phyloP scores from a whole-genome alignment of 352 stramenopile genomes.

The Globisporangium canariense region DNA sequence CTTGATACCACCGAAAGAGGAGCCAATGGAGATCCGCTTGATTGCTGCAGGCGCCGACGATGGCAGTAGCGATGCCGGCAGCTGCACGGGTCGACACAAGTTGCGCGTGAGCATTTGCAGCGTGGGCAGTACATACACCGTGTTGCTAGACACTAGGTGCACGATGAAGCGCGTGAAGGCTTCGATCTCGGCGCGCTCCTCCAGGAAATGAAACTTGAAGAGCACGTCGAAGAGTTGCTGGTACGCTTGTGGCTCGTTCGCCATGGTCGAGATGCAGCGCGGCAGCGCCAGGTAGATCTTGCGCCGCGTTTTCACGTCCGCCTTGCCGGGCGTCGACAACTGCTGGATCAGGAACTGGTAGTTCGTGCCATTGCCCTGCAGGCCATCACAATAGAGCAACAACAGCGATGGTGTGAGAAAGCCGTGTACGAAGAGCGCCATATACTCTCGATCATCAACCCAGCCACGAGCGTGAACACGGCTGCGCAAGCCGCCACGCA shows the following conservation, averaged over 20 bases:
- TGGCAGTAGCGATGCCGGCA: constrained; percentile 34
- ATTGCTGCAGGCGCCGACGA: constrained; percentile 4
- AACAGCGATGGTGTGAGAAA: background rate
- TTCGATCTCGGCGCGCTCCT: constrained; percentile 48
- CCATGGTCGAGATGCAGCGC: constrained; percentile 71
- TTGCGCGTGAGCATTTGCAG: constrained; percentile 85
- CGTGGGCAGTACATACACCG: constrained; percentile 73
- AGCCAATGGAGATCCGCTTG: constrained; percentile 38
- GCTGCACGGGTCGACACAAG: constrained; percentile 48
- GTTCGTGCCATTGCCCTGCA: constrained; percentile 72
- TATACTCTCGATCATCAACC: constrained; percentile 1
- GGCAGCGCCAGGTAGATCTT: constrained; percentile 76
- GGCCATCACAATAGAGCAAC: background rate
- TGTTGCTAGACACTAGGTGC: constrained; percentile 82
- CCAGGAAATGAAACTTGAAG: constrained; percentile 79
- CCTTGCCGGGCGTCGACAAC: constrained; percentile 36
- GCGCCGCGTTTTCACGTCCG: constrained; percentile 41
- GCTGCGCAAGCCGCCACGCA: background rate
- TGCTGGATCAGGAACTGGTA: constrained; percentile 78
- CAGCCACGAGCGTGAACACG: background rate
- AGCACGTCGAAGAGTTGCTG: constrained; percentile 70
- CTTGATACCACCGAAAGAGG: constrained; percentile 32
- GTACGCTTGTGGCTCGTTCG: constrained; percentile 67
- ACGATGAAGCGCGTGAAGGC: constrained; percentile 73
- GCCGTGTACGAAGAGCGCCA: background rate